phyloP scores from a whole-genome alignment of 1,139 yeast species.

The Pichia sp. region DNA sequence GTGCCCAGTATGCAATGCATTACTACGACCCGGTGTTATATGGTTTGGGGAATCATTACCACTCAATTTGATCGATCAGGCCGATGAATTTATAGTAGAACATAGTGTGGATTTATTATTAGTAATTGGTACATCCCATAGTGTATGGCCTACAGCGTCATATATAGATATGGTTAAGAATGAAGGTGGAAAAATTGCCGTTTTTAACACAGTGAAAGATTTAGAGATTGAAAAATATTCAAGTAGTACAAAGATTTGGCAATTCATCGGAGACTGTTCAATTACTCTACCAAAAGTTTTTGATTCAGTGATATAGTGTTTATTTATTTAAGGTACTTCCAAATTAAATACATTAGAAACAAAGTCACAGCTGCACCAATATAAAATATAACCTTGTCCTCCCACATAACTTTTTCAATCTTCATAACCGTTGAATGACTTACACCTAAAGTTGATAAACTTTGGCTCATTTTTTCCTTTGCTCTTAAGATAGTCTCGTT shows the following conservation, averaged over 20 bases:
- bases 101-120: constrained; percentile 61
- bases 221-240: constrained; percentile 30
- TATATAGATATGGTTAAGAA: constrained; percentile 69
- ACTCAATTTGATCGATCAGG: constrained; percentile 49
- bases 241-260: constrained; percentile 44
- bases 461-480: constrained; percentile 57
- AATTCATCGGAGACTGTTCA: constrained; percentile 78
- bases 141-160: constrained; percentile 88
- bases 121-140: constrained; percentile 80
- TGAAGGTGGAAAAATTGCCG: constrained; percentile 77
- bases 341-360: constrained; percentile 61
- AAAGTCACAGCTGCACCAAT: constrained; percentile 61
- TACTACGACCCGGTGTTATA: constrained; percentile 81
- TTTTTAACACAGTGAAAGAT: constrained; percentile 67
- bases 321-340: constrained; percentile 52
- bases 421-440: constrained; percentile 77
- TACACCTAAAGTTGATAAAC: constrained; percentile 77
- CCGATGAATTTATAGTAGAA: constrained; percentile 63
- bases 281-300: constrained; percentile 60
- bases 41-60: constrained; percentile 91
- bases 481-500: constrained; percentile 62
- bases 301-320: constrained; percentile 36
- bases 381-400: constrained; percentile 86
- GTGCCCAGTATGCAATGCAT: constrained; percentile 64
- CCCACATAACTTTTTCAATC: constrained; percentile 78